Evolutionary conservation across 805 yeast species (phyloP).

Genomic region (Komagataella pastoris): DNA sequence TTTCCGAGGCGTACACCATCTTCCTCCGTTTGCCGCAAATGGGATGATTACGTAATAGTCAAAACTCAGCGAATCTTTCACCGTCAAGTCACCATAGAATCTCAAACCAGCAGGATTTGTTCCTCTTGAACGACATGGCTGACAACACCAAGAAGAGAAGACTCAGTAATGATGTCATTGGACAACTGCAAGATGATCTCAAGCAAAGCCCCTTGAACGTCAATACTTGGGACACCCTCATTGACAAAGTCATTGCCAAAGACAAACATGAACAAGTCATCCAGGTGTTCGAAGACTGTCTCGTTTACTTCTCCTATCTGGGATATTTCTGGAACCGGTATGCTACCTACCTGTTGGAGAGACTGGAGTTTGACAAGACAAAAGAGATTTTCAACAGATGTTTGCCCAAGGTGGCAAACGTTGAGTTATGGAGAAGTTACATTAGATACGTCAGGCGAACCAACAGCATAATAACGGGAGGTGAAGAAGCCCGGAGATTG

Average conservation of each 20-base stretch:
- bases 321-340: constrained; percentile 68
- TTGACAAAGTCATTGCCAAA: constrained; percentile 31
- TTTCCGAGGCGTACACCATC: not conserved
- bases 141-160: constrained; percentile 2
- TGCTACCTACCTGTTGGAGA: constrained; percentile 46
- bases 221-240: constrained; percentile 40
- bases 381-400: constrained; percentile 56
- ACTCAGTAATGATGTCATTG: constrained; percentile 22
- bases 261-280: constrained; percentile 51
- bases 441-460: constrained; percentile 63
- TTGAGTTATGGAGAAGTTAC: constrained; percentile 66
- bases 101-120: not conserved
- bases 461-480: constrained; percentile 63
- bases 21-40: not conserved
- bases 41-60: not conserved
- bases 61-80: not conserved
- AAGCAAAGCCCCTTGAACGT: constrained; percentile 40
- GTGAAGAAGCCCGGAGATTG: constrained; percentile 62
- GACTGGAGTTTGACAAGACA: constrained; percentile 46
- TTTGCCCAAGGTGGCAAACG: constrained; percentile 46
- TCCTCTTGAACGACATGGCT: not conserved
- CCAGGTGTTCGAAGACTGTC: constrained; percentile 42
- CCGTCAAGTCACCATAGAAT: not conserved
- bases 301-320: constrained; percentile 52
- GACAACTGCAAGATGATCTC: constrained; percentile 42